These are phyloP conservation scores for Entelexis sorbosivorans DNA, from an alignment of 1,139 yeast genomes.

Conservation along the genomic window DNA sequence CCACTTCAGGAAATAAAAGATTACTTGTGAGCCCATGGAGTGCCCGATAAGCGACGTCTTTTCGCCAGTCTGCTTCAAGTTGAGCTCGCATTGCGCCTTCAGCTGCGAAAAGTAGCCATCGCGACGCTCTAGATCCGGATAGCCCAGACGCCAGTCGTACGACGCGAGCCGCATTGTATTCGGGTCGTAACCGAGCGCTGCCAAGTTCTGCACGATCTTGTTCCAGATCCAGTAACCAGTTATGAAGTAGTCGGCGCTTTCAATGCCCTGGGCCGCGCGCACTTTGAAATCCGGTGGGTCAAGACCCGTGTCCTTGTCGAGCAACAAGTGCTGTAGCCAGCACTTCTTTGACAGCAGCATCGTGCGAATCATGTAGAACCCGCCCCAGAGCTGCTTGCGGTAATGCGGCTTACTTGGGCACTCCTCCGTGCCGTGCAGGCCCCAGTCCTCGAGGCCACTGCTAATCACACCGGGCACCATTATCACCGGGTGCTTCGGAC, in stretches of 20 bases:
- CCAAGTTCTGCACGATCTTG: conserved; percentile 79
- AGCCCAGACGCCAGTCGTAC: conserved; percentile 92
- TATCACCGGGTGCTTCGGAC: conserved; percentile 63
- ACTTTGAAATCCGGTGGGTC: conserved; percentile 76
- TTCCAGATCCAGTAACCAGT: conserved; percentile 99
- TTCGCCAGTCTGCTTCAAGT: conserved; percentile 43
- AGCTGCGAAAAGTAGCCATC: conserved; percentile 75
- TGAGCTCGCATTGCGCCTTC: conserved; percentile 58
- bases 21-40: conserved; percentile 92
- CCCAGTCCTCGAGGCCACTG: conserved; percentile 93
- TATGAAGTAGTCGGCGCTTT: conserved; percentile 90
- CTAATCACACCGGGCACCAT: conserved; percentile 95
- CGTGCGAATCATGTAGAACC: conserved; percentile 84
- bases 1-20: conserved; percentile 86
- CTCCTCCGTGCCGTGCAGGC: conserved; percentile 56
- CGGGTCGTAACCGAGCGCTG: conserved; percentile 89
- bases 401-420: conserved; percentile 81
- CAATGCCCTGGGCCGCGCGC: conserved; percentile 92
- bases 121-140: conserved; percentile 72
- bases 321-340: conserved; percentile 84
- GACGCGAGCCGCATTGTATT: conserved; percentile 83
- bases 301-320: conserved; percentile 82
- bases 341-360: conserved; percentile 87
- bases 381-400: conserved; percentile 90
- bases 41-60: conserved; percentile 78